Evolutionary conservation across 257 asterid species (phyloP).

Genomic region (Handroanthus guayacan): DNA sequence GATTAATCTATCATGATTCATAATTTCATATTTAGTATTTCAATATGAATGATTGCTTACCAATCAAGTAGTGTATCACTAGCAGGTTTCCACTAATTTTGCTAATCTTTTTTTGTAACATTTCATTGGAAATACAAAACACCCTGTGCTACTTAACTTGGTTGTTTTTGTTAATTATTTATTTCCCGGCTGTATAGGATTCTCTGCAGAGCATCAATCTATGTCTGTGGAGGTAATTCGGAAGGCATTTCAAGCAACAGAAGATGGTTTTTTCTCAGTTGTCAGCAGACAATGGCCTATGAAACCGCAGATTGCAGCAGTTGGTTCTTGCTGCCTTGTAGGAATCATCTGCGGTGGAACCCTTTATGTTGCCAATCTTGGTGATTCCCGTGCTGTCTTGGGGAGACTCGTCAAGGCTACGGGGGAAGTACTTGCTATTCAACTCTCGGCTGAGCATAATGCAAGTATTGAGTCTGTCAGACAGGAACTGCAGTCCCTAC

Average conservation of each 20-base stretch:
- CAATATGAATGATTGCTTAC: constrained; percentile 9
- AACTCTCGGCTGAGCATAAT: constrained; percentile 81
- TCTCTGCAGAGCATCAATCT: constrained; percentile 62
- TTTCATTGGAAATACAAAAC: background rate
- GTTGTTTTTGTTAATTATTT: background rate
- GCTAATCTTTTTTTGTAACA: background rate
- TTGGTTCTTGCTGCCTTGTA: constrained; percentile 91
- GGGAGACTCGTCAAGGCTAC: constrained; percentile 73
- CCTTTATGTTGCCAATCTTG: constrained; percentile 77
- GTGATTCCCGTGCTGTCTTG: constrained; percentile 89
- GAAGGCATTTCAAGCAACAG: constrained; percentile 75
- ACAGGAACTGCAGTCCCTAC: constrained; percentile 70
- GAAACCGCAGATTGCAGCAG: constrained; percentile 81
- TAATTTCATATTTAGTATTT: background rate
- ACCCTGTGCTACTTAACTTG: background rate
- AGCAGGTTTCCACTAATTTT: constrained; percentile 19
- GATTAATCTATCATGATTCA: background rate
- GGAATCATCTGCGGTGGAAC: constrained; percentile 74
- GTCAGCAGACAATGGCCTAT: constrained; percentile 66
- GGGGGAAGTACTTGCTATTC: constrained; percentile 75
- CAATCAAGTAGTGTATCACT: background rate
- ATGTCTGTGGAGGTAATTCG: constrained; percentile 69
- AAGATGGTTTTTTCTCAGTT: constrained; percentile 68
- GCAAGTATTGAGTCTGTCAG: constrained; percentile 77
- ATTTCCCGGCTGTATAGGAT: constrained; percentile 48